Conservation (phyloP, 208 protist genomes). For the Tritrichomonas musculus region DNA sequence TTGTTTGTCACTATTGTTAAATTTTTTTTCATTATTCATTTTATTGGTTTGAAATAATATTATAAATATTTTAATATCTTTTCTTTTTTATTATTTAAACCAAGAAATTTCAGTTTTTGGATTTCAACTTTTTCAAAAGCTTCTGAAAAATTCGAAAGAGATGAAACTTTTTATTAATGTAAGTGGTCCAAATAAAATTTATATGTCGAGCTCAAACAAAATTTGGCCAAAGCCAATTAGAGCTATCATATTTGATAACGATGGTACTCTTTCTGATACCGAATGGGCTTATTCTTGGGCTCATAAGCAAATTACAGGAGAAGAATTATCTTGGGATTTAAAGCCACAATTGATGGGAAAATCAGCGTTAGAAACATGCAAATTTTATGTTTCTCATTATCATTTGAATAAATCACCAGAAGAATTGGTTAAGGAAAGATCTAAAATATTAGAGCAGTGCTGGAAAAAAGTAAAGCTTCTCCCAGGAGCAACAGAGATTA, state of each 20-base stretch:
- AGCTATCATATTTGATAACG: slow-evolving; percentile 28
- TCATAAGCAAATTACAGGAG: background rate
- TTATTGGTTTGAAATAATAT: too few relatives aligned
- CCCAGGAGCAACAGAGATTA: background rate
- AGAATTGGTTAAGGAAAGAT: background rate
- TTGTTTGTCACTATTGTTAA: too few relatives aligned
- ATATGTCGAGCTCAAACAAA: too few relatives aligned
- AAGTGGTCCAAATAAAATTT: too few relatives aligned
- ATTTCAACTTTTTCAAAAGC: too few relatives aligned
- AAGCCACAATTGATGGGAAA: slow-evolving; percentile 29
- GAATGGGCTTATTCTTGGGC: slow-evolving; percentile 18
- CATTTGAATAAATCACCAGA: background rate
- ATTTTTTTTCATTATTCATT: too few relatives aligned
- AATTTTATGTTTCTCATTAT: background rate
- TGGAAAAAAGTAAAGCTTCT: background rate
- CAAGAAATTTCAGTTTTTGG: too few relatives aligned
- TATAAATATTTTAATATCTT: too few relatives aligned
- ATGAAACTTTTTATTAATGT: too few relatives aligned
- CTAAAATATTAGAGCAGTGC: background rate
- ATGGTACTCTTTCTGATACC: background rate
- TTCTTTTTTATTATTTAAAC: too few relatives aligned
- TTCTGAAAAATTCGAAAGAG: too few relatives aligned
- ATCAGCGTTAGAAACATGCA: background rate
- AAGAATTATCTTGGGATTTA: background rate
- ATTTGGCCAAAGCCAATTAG: slow-evolving; percentile 25